These are phyloP conservation scores for Hortiboletus campestris DNA, from an alignment of 768 basidiomycete genomes.

Conservation along the genomic window DNA sequence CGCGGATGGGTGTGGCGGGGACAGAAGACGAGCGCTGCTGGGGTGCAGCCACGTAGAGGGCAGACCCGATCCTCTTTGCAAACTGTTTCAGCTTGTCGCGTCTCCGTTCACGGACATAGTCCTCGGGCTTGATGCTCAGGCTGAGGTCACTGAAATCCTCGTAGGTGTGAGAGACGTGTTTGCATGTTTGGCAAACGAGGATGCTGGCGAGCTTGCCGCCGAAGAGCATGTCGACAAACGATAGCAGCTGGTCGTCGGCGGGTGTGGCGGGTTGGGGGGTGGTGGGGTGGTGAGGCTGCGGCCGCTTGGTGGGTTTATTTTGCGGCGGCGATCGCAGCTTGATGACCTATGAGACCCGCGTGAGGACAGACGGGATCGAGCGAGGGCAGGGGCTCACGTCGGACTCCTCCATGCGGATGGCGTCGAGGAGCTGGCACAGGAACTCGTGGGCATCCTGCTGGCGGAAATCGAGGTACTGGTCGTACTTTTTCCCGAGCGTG, in stretches of 20 bases:
- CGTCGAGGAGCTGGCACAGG: conserved; percentile 83
- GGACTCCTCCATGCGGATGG: conserved; percentile 91
- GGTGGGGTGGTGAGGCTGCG: not conserved
- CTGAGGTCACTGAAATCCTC: conserved; percentile 96
- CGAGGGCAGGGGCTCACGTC: conserved; percentile 53
- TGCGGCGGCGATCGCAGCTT: conserved; percentile 57
- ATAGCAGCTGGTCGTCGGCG: conserved; percentile 50
- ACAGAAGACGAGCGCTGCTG: conserved; percentile 58
- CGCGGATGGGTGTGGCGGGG: conserved; percentile 41
- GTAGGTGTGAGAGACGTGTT: conserved; percentile 72
- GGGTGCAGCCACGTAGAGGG: conserved; percentile 26
- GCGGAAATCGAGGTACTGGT: conserved; percentile 91
- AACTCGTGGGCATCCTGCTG: conserved; percentile 98
- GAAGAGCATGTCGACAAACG: conserved; percentile 89
- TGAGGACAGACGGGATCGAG: not conserved
- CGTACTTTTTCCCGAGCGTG: conserved; percentile 79
- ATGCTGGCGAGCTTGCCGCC: conserved; percentile 87
- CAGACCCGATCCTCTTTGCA: conserved; percentile 54
- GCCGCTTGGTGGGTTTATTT: conserved; percentile 36
- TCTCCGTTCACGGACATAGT: conserved; percentile 69
- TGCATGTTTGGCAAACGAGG: conserved; percentile 93
- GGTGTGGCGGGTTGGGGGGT: conserved; percentile 7
- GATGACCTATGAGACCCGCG: conserved; percentile 55
- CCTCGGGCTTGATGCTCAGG: conserved; percentile 81
- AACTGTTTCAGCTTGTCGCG: conserved; percentile 75